Evolutionary conservation across 164 flowering plant genomes (phyloP), one percentile per base, ranked within the genome.

Genomic region (Kalanchoe fedtschenkoi): DNA sequence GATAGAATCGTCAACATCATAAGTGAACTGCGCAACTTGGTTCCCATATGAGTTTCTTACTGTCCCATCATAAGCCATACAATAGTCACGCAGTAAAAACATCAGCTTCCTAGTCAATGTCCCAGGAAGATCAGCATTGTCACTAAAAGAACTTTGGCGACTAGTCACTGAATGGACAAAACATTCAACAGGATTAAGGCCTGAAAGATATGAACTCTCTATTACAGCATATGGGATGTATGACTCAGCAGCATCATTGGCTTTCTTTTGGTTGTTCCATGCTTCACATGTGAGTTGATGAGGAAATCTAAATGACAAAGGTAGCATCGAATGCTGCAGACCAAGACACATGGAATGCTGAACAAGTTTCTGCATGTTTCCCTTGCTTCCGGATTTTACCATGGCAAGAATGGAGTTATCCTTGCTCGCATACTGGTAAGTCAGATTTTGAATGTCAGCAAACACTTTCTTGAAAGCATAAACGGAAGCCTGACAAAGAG

Each of bases 41-140:
- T 85, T 84, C 38, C 99, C 99, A 70, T 85, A 82, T 7, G 83
- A 74, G 75, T 74, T 85, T 72, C 99, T 81, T 19, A 95, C 95
- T 1, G 97, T 95, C 29, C 96, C 97, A 80, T 95, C 99, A 78
- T 95, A 95, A 26, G 86, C 76, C 34, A 73, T 19, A 30, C 60
- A 65, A 4, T 88, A 33, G 75, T 95, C 97, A 17, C 99, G 85
- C 93, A 95, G 75, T 69, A 84, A 83, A 77, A 78, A 88, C 91
- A 83, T 88, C 35, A 95, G 82, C 66, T 73, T 84, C 15, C 97
- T 73, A 13, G 63, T 75, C 71, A 95, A 69, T 26, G 86, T 87
- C 38, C 99, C 97, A 22, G 99, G 91, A 68, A 95, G 66, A 66
- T 88, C 91, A 60, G 97, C 99, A 80, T 88, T 83, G 26, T 81